Percentiles rank a stretch among this genome's conserved stretches.
These are phyloP conservation scores for Rubroboletus pulcherrimus DNA, from an alignment of 768 basidiomycete genomes.

Conservation along the genomic window DNA sequence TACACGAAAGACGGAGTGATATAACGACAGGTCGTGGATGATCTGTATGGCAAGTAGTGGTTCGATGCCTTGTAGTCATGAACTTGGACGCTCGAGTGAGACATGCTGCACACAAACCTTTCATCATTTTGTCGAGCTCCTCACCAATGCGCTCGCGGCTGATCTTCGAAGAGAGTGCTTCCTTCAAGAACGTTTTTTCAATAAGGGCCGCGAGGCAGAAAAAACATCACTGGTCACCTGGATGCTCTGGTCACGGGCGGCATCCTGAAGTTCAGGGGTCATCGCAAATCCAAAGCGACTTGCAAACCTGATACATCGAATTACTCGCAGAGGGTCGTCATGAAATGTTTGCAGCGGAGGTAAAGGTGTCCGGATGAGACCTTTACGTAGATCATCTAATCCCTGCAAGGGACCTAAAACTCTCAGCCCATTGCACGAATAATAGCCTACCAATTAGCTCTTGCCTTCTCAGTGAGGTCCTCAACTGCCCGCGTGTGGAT, in stretches of 20 bases:
- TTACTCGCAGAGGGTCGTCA: constrained; percentile 92
- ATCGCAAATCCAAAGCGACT: constrained; percentile 84
- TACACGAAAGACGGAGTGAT: constrained; percentile 61
- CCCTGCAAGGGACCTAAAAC: constrained; percentile 48
- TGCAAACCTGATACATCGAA: constrained; percentile 88
- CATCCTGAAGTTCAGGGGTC: constrained; percentile 60
- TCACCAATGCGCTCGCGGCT: constrained; percentile 89
- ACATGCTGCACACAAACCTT: constrained; percentile 44
- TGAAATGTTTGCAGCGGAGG: constrained; percentile 83
- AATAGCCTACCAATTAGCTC: neutral
- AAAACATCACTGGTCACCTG: constrained; percentile 42
- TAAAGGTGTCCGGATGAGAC: constrained; percentile 84
- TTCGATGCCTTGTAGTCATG: constrained; percentile 53
- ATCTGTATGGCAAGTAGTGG: constrained; percentile 71
- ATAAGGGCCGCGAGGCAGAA: neutral
- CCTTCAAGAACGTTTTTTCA: constrained; percentile 32
- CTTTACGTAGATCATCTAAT: constrained; percentile 72
- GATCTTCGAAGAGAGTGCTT: constrained; percentile 73
- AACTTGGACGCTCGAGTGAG: neutral
- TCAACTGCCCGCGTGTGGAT: constrained; percentile 83
- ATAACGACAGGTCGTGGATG: constrained; percentile 71
- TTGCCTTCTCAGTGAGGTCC: constrained; percentile 78
- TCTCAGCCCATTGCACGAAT: constrained; percentile 4
- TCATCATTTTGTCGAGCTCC: constrained; percentile 93
- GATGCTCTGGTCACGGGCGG: constrained; percentile 57